These are phyloP conservation scores for Starmerella sirachaensis DNA, from an alignment of 805 yeast genomes.

Conservation along the genomic window DNA sequence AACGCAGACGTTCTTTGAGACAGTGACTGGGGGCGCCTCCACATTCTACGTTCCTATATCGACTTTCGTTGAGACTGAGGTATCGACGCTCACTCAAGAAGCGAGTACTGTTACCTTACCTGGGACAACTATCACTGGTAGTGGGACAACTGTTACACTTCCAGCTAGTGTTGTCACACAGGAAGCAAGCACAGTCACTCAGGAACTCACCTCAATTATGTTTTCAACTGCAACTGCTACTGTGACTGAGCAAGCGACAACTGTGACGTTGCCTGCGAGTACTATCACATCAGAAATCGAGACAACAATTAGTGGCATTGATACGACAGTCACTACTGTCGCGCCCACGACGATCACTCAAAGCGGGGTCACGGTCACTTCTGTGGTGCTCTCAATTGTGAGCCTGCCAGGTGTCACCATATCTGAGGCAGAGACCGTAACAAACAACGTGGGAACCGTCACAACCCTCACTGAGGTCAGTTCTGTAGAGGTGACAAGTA, in stretches of 20 bases:
- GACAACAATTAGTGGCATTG: neutral
- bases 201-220: slow-evolving; percentile 6
- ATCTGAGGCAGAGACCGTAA: neutral
- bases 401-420: neutral
- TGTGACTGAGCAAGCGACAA: slow-evolving; percentile 5
- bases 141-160: neutral
- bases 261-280: slow-evolving; percentile 1
- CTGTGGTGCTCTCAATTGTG: neutral
- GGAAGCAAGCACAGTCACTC: slow-evolving; percentile 4
- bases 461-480: neutral
- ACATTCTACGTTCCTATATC: slow-evolving; percentile 10
- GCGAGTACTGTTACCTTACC: neutral
- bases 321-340: slow-evolving; percentile 1
- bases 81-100: neutral
- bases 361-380: slow-evolving; percentile 5
- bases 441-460: neutral
- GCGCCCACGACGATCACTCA: neutral
- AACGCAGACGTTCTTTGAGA: slow-evolving; percentile 10
- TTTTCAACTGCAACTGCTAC: slow-evolving; percentile 9
- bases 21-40: slow-evolving; percentile 9
- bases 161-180: slow-evolving; percentile 2
- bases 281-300: slow-evolving; percentile 3
- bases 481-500: slow-evolving; percentile 3
- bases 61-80: slow-evolving; percentile 1
- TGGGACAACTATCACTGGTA: slow-evolving; percentile 1